Conservation (phyloP, 2,329 filamentous ascomycete genomes). For the Pseudogymnoascus destructans region DNA sequence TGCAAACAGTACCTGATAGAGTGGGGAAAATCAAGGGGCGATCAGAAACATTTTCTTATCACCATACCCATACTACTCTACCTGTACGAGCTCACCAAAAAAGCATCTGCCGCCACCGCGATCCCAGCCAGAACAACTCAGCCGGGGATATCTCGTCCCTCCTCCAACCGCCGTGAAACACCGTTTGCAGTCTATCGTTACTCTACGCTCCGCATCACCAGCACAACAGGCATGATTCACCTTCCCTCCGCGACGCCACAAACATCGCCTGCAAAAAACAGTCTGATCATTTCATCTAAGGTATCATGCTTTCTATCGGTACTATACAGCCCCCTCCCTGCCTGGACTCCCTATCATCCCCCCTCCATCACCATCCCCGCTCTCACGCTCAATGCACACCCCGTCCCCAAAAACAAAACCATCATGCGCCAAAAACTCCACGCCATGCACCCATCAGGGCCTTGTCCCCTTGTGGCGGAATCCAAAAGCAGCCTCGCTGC, state of each 20-base stretch:
- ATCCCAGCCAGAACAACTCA: not conserved
- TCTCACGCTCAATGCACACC: not conserved
- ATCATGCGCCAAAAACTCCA: conserved; percentile 6
- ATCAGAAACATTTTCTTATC: not conserved
- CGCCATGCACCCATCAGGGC: not conserved
- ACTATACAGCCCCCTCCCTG: not conserved
- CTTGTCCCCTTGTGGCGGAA: not conserved
- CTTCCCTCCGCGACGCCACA: not conserved
- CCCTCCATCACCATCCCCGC: not conserved
- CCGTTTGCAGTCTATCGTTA: not conserved
- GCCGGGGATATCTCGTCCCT: not conserved
- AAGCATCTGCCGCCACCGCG: not conserved
- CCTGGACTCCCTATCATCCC: not conserved
- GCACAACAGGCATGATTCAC: not conserved
- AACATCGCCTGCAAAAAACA: not conserved
- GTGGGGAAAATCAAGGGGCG: not conserved
- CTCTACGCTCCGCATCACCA: not conserved
- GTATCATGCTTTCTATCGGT: not conserved
- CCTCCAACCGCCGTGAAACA: not conserved
- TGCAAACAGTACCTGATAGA: not conserved
- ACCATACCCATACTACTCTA: conserved; percentile 2
- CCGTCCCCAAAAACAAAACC: not conserved
- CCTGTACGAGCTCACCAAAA: not conserved
- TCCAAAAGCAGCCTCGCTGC: conserved; percentile 3
- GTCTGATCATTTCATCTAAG: conserved; percentile 9